A percentile compares a stretch with the other conserved stretches of the same genome.
These are phyloP conservation scores for Penicillium griseofulvum DNA, from an alignment of 2,329 filamentous ascomycete species.

Conservation along the genomic window DNA sequence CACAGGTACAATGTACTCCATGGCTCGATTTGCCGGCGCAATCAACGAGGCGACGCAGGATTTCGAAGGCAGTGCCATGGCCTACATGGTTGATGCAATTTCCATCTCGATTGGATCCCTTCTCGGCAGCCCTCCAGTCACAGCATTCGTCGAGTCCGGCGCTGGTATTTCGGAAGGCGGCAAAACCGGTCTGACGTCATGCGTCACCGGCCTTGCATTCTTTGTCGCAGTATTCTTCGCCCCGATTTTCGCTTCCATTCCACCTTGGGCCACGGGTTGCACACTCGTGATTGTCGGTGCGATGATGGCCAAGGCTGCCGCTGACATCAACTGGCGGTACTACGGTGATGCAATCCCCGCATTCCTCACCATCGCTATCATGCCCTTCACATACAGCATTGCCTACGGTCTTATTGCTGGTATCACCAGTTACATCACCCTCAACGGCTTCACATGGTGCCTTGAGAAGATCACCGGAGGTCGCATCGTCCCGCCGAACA, in stretches of 20 bases:
- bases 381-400: slow-evolving; percentile 90
- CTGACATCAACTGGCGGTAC: slow-evolving; percentile 87
- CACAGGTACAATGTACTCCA: slow-evolving; percentile 83
- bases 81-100: slow-evolving; percentile 78
- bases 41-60: slow-evolving; percentile 81
- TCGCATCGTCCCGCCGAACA: slow-evolving; percentile 70
- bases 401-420: slow-evolving; percentile 82
- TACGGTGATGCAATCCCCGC: slow-evolving; percentile 79
- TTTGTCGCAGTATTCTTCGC: slow-evolving; percentile 87
- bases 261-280: slow-evolving; percentile 83
- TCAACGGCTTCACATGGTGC: slow-evolving; percentile 70
- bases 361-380: slow-evolving; percentile 77
- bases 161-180: slow-evolving; percentile 87
- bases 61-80: slow-evolving; percentile 79
- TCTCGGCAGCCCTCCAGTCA: slow-evolving; percentile 76
- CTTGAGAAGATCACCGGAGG: slow-evolving; percentile 66
- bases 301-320: slow-evolving; percentile 76
- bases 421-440: slow-evolving; percentile 70
- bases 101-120: slow-evolving; percentile 76
- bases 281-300: slow-evolving; percentile 85
- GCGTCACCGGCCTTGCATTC: slow-evolving; percentile 76
- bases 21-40: slow-evolving; percentile 78
- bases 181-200: slow-evolving; percentile 78
- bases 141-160: slow-evolving; percentile 84
- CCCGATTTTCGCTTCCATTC: slow-evolving; percentile 85